These are phyloP conservation scores for Erodium moschatum DNA, from an alignment of 441 rosid genomes.

Conservation along the genomic window DNA sequence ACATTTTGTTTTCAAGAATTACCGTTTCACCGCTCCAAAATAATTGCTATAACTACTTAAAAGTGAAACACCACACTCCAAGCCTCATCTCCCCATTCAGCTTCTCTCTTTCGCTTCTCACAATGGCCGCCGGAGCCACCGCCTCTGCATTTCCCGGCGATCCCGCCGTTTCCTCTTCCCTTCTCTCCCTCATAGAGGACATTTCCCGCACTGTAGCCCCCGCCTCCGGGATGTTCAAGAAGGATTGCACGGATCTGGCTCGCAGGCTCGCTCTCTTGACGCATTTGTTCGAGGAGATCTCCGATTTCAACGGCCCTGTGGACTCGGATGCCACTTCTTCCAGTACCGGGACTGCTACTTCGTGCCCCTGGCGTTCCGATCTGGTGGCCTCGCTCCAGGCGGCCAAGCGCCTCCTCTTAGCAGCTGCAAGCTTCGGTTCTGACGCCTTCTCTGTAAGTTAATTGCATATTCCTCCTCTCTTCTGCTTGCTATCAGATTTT, in stretches of 20 bases:
- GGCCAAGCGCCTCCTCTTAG: constrained; percentile 46
- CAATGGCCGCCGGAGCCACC: not conserved
- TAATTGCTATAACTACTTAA: not conserved
- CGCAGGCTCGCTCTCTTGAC: constrained; percentile 57
- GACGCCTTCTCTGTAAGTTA: constrained; percentile 48
- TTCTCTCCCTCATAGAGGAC: not conserved
- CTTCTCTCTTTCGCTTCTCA: too few species aligned
- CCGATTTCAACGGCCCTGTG: constrained; percentile 28
- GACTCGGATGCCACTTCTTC: too few species aligned
- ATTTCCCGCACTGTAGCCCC: not conserved
- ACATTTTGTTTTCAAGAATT: too few species aligned
- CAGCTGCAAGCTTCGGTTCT: constrained; percentile 35
- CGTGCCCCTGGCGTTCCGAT: constrained; percentile 50
- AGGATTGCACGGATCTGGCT: constrained; percentile 75
- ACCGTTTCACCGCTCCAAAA: too few species aligned
- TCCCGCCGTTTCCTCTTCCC: too few species aligned
- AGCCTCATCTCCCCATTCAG: not conserved
- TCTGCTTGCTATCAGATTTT: too few species aligned
- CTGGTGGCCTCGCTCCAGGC: constrained; percentile 45
- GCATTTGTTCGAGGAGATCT: constrained; percentile 75
- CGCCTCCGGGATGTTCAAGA: constrained; percentile 36
- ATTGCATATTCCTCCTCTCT: not conserved
- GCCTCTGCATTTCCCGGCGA: not conserved
- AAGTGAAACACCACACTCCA: not conserved
- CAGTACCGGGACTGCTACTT: constrained; percentile 2